phyloP scores from a whole-genome alignment of 1,139 yeast genomes.

The Blastobotrys indianensis region DNA sequence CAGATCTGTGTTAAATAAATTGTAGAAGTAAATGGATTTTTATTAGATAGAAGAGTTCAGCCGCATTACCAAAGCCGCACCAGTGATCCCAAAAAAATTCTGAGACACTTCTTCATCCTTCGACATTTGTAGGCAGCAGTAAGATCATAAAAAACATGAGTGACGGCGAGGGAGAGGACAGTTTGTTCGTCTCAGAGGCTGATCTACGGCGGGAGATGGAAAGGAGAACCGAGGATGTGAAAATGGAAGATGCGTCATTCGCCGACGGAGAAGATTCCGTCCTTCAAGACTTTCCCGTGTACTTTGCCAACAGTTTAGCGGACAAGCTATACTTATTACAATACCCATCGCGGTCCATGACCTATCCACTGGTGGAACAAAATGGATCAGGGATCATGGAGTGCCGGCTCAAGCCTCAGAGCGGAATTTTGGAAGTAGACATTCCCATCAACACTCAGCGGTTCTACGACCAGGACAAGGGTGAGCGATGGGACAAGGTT shows the following conservation, averaged over 20 bases:
- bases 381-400: slow-evolving; percentile 40
- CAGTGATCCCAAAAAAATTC: not conserved
- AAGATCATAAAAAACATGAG: slow-evolving; percentile 2
- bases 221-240: slow-evolving; percentile 3
- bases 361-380: slow-evolving; percentile 41
- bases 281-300: slow-evolving; percentile 67
- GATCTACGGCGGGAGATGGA: slow-evolving; percentile 11
- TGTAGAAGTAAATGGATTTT: too few species aligned
- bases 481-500: slow-evolving; percentile 58
- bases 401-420: slow-evolving; percentile 56
- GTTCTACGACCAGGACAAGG: slow-evolving; percentile 61
- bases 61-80: slow-evolving; percentile 1
- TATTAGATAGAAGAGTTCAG: not conserved
- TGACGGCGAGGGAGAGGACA: slow-evolving; percentile 14
- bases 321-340: slow-evolving; percentile 48
- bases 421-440: slow-evolving; percentile 60
- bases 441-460: slow-evolving; percentile 59
- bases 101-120: not conserved
- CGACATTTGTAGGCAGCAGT: too few species aligned
- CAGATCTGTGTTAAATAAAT: too few species aligned
- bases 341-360: slow-evolving; percentile 63
- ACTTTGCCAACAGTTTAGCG: slow-evolving; percentile 34
- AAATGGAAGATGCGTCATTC: slow-evolving; percentile 3
- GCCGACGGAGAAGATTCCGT: slow-evolving; percentile 60
- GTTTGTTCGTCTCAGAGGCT: slow-evolving; percentile 14